phyloP scores from a whole-genome alignment of 345 rosid genomes.

The Hibiscus syriacus region DNA sequence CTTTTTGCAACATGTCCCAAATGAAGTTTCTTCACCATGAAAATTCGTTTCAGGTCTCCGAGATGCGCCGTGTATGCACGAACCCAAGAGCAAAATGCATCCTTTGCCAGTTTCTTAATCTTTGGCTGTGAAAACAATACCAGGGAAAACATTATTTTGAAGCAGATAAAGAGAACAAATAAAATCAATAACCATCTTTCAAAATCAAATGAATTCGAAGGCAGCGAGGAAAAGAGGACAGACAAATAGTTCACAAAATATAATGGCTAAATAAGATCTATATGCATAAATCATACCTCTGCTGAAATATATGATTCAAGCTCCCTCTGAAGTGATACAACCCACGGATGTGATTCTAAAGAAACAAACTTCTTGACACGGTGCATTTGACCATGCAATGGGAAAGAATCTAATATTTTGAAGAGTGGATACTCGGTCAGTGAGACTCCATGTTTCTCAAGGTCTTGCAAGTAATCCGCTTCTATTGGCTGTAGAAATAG shows the following conservation, averaged over 20 bases:
- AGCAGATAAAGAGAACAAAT: neutral
- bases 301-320: slow-evolving; percentile 53
- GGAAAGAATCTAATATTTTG: slow-evolving; percentile 66
- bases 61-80: slow-evolving; percentile 88
- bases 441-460: slow-evolving; percentile 80
- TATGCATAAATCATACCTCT: slow-evolving; percentile 37
- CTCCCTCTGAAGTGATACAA: slow-evolving; percentile 61
- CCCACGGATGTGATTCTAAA: slow-evolving; percentile 75
- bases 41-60: slow-evolving; percentile 81
- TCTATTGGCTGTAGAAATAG: slow-evolving; percentile 86
- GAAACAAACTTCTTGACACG: slow-evolving; percentile 38
- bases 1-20: slow-evolving; percentile 97
- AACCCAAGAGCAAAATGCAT: slow-evolving; percentile 88
- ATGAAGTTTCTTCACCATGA: slow-evolving; percentile 86
- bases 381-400: slow-evolving; percentile 38
- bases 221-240: neutral
- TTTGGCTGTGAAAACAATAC: slow-evolving; percentile 37
- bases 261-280: neutral
- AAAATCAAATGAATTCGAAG: neutral
- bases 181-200: neutral
- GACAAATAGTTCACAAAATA: neutral
- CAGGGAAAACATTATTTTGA: slow-evolving; percentile 11
- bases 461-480: slow-evolving; percentile 66
- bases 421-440: slow-evolving; percentile 69
- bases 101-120: slow-evolving; percentile 61